Percentiles rank a stretch among this genome's conserved stretches.
Evolutionary conservation across 2,329 filamentous ascomycete genomes (phyloP).

Genomic region (Bretziella fagacearum): DNA sequence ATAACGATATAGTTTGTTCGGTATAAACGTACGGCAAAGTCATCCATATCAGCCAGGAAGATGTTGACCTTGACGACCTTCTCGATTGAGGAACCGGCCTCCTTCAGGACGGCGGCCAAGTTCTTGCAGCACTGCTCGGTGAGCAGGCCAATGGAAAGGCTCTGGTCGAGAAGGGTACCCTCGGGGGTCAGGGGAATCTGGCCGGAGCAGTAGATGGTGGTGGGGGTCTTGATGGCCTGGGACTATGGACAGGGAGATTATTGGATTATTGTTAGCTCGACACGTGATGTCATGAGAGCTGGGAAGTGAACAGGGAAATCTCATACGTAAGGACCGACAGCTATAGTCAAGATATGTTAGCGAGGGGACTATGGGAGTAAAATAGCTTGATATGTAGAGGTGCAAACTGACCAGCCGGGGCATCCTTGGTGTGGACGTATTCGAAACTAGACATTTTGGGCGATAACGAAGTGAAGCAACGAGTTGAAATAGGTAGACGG

Average conservation of each 20-base stretch:
- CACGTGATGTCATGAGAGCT: neutral
- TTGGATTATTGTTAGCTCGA: neutral
- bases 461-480: slow-evolving; percentile 6
- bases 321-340: slow-evolving; percentile 47
- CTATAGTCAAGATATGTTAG: slow-evolving; percentile 21
- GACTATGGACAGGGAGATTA: slow-evolving; percentile 27
- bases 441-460: slow-evolving; percentile 13
- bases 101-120: slow-evolving; percentile 66
- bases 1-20: neutral
- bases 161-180: slow-evolving; percentile 38
- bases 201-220: slow-evolving; percentile 49
- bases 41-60: slow-evolving; percentile 79
- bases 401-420: slow-evolving; percentile 35
- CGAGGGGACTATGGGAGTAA: neutral
- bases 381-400: neutral
- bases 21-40: slow-evolving; percentile 47
- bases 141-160: slow-evolving; percentile 41
- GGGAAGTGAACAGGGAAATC: neutral
- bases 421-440: slow-evolving; percentile 41
- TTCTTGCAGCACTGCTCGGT: slow-evolving; percentile 53
- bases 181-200: slow-evolving; percentile 52
- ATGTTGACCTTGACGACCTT: slow-evolving; percentile 84
- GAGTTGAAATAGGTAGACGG: neutral
- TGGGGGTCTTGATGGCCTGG: slow-evolving; percentile 49
- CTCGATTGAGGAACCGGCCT: slow-evolving; percentile 59